Percentiles rank a stretch among this genome's conserved stretches.
phyloP scores from a whole-genome alignment of 805 yeast species.

The Ogataea wickerhamii region DNA sequence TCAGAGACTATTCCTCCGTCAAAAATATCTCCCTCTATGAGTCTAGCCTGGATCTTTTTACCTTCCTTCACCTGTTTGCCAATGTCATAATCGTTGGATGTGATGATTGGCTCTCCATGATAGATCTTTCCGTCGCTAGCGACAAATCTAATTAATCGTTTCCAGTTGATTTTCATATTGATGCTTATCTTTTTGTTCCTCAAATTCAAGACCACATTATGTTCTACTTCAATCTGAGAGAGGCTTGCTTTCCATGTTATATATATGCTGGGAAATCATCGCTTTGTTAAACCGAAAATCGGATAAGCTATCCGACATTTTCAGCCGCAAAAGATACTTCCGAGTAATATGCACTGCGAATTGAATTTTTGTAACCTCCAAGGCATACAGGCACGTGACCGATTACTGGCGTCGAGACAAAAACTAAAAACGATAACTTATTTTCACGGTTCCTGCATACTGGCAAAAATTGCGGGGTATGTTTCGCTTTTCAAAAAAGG shows the following conservation, averaged over 20 bases:
- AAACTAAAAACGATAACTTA: no score
- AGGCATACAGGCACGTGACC: no score
- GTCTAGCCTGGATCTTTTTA: constrained; percentile 37
- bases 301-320: neutral
- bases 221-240: no score
- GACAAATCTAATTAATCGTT: constrained; percentile 42
- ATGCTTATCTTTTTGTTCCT: neutral
- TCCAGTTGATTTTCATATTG: constrained; percentile 3
- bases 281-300: neutral
- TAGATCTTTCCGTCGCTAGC: constrained; percentile 41
- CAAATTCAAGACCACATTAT: neutral
- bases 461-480: no score
- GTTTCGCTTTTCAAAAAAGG: no score
- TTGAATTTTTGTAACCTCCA: neutral
- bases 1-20: constrained; percentile 37
- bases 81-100: constrained; percentile 34
- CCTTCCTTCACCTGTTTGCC: constrained; percentile 16
- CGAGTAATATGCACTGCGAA: neutral
- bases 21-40: constrained; percentile 47
- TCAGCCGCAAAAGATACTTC: neutral
- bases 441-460: no score
- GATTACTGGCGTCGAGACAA: no score
- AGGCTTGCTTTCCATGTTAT: no score
- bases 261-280: neutral
- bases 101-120: constrained; percentile 47